Evolutionary conservation across 140 eudicot genomes (phyloP), one percentile per base, ranked within the genome.

Genomic region (Stevia rebaudiana): DNA sequence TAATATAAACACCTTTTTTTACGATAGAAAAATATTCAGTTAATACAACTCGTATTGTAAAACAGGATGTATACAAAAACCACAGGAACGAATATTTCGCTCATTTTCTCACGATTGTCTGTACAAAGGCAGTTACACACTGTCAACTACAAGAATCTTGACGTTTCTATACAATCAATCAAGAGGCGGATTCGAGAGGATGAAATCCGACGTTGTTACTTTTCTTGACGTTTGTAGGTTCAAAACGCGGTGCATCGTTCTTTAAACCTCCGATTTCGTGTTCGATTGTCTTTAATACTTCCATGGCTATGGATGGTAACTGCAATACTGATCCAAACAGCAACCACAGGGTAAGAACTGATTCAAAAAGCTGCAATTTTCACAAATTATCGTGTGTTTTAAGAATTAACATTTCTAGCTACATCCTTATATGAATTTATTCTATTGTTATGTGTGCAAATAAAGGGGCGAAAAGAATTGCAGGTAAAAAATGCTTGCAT

Each of bases 171-270:
- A 36, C 36, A 49, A 50, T 35, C 37, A 19, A 74, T 4, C 5
- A n/a, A 5, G 16, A 11, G 16, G 16, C 71, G 39, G 95, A 78
- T 76, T 90, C 83, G 44, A 90, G 87, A 15, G 94, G 94, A 69
- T 90, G 97, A 67, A 88, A 42, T 77, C 87, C 90, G 21, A 84
- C 67, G 40, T 86, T 78, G 48, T 84, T 94, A 62, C 90, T 80
- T 4, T 4, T 28, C 3, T 28, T 28, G 33, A 28, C 33, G 33
- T 4, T 4, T 74, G 81, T 86, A 70, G 84, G 95, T 31, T 95
- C 95, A 41, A 81, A 86, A 15, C 97, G 90, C 10, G 82, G 88
- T 13, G 95, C 85, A 66, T 90, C 95, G 75, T 60, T 79, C 12
- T 65, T 71, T 5, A 78, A 53, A 6, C 89, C 89, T 70, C 90